Conservation (phyloP, 257 asterid genomes). For the Nemophila menziesii region DNA sequence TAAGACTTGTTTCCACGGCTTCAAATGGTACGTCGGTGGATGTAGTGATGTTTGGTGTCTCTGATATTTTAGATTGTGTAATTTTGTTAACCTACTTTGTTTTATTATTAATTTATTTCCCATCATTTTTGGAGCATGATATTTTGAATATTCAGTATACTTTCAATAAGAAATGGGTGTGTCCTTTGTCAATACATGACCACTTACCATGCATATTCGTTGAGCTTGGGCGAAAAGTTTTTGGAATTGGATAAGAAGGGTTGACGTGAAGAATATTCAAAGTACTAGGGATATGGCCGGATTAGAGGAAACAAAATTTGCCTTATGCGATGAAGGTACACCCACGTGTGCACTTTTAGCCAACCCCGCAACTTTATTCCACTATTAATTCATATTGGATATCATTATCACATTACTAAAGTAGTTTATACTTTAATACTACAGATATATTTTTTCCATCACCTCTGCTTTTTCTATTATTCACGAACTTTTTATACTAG, state of each 20-base stretch:
- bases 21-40: too few relatives aligned
- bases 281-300: conserved; percentile 16
- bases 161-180: background rate
- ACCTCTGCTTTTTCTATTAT: too few relatives aligned
- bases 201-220: background rate
- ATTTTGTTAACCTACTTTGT: too few relatives aligned
- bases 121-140: background rate
- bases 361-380: conserved; percentile 16
- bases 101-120: too few relatives aligned
- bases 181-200: background rate
- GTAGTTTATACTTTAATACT: too few relatives aligned
- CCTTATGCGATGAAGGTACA: conserved; percentile 17
- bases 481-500: too few relatives aligned
- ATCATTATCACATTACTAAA: too few relatives aligned
- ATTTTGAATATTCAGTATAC: background rate
- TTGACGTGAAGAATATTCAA: conserved; percentile 5
- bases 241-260: conserved; percentile 18
- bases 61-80: too few relatives aligned
- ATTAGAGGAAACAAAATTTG: conserved; percentile 22
- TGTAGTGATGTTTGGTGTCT: too few relatives aligned
- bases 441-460: too few relatives aligned
- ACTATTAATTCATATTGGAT: background rate
- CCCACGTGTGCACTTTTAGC: conserved; percentile 23
- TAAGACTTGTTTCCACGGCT: too few relatives aligned
- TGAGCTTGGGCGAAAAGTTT: background rate